A percentile compares a stretch with the other conserved stretches of the same genome.
phyloP scores from a whole-genome alignment of 768 basidiomycete species.

The Boletus rubescentipes region DNA sequence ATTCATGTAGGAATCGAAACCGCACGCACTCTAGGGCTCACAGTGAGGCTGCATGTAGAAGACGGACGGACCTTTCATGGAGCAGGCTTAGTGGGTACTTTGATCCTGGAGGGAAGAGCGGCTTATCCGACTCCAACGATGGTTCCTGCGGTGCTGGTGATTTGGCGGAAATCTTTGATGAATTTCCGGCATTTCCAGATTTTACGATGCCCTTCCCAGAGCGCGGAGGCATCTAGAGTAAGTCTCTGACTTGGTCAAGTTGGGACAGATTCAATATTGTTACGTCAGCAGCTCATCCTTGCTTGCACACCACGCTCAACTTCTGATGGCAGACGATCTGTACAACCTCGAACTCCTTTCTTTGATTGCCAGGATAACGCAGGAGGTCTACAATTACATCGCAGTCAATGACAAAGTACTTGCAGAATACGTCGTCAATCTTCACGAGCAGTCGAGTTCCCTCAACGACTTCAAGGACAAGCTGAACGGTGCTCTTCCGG shows the following conservation, averaged over 20 bases:
- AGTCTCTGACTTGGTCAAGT: no score
- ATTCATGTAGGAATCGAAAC: background rate
- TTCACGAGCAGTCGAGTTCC: constrained; percentile 83
- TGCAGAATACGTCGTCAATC: constrained; percentile 90
- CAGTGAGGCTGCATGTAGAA: background rate
- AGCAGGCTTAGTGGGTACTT: constrained; percentile 82
- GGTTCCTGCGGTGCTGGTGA: constrained; percentile 13
- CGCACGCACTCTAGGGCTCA: constrained; percentile 1
- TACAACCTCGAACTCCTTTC: constrained; percentile 93
- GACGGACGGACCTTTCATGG: constrained; percentile 60
- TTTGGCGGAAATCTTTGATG: constrained; percentile 49
- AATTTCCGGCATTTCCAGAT: constrained; percentile 89
- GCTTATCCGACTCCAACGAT: constrained; percentile 43
- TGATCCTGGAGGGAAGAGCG: constrained; percentile 79
- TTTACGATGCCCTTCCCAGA: constrained; percentile 68
- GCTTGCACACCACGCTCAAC: background rate
- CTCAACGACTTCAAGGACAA: constrained; percentile 79
- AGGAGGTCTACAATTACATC: constrained; percentile 88
- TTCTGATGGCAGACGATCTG: constrained; percentile 70
- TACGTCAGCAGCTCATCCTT: constrained; percentile 22
- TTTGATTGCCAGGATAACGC: constrained; percentile 85
- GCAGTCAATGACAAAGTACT: constrained; percentile 87
- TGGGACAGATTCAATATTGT: background rate
- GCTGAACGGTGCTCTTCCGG: constrained; percentile 79
- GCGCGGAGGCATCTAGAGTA: constrained; percentile 35